Percentiles rank a stretch among this genome's conserved stretches.
Evolutionary conservation across 768 basidiomycete genomes (phyloP).

Genomic region (Pisolithus orientalis): DNA sequence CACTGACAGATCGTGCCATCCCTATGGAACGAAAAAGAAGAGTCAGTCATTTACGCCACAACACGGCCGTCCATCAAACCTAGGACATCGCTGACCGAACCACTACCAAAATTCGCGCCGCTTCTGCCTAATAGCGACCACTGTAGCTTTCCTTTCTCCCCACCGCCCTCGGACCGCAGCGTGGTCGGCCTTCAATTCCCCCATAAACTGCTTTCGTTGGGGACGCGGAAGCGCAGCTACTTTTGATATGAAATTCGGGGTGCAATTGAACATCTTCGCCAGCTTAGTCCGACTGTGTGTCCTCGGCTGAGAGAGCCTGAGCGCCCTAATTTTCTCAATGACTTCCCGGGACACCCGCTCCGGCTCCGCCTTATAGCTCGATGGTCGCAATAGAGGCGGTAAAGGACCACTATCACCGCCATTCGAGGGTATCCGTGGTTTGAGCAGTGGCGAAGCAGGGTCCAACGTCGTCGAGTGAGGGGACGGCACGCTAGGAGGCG

Average conservation of each 20-base stretch:
- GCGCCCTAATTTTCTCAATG: conserved; percentile 49
- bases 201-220: conserved; percentile 38
- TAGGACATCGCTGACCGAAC: neutral
- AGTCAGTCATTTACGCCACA: neutral
- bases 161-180: conserved; percentile 47
- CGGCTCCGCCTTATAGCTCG: conserved; percentile 26
- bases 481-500: conserved; percentile 72
- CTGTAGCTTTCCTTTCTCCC: conserved; percentile 63
- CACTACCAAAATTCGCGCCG: conserved; percentile 68
- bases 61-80: neutral
- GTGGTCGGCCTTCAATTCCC: conserved; percentile 41
- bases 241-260: conserved; percentile 56
- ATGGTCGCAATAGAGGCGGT: conserved; percentile 45
- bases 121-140: conserved; percentile 59
- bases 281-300: conserved; percentile 58
- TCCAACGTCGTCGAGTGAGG: conserved; percentile 64
- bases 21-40: neutral
- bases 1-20: neutral
- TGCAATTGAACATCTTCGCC: conserved; percentile 74
- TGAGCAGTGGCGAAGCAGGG: conserved; percentile 68
- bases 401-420: conserved; percentile 20
- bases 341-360: conserved; percentile 45
- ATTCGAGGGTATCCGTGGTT: conserved; percentile 25
- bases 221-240: conserved; percentile 57
- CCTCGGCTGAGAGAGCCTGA: conserved; percentile 52